These are phyloP conservation scores for Fraxinus albicans DNA, from an alignment of 305 asterid species.

Conservation along the genomic window DNA sequence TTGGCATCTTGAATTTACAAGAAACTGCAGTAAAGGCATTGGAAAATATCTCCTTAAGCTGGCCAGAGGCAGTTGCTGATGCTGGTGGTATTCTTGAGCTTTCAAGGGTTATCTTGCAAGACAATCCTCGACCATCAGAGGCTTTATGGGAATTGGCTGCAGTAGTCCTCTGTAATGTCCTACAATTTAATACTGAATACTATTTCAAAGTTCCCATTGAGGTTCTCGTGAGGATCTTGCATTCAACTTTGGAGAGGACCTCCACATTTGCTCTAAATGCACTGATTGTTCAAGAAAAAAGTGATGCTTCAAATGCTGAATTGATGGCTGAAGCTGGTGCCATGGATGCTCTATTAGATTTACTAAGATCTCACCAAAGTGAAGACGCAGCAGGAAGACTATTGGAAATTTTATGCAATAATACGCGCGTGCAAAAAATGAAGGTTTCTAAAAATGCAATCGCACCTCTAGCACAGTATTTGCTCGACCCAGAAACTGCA, in stretches of 20 bases:
- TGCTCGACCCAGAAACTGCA: conserved; percentile 82
- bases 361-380: conserved; percentile 75
- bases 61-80: conserved; percentile 83
- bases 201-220: conserved; percentile 54
- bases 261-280: conserved; percentile 60
- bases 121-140: conserved; percentile 66
- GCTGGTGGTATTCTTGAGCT: conserved; percentile 88
- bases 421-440: conserved; percentile 62
- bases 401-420: conserved; percentile 68
- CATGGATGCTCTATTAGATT: conserved; percentile 69
- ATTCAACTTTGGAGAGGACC: conserved; percentile 47
- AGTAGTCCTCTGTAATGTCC: conserved; percentile 63
- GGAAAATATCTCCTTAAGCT: conserved; percentile 66
- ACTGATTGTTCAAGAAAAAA: conserved; percentile 64
- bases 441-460: conserved; percentile 74
- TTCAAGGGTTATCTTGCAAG: conserved; percentile 70
- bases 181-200: conserved; percentile 55
- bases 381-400: conserved; percentile 74
- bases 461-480: conserved; percentile 80
- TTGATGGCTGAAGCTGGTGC: conserved; percentile 84
- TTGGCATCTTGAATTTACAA: conserved; percentile 69
- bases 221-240: conserved; percentile 76
- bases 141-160: conserved; percentile 78
- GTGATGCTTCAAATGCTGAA: conserved; percentile 58
- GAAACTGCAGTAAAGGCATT: conserved; percentile 74